These are phyloP conservation scores for Conoideocrella luteorostrata DNA, from an alignment of 2,329 filamentous ascomycete species.

Conservation along the genomic window DNA sequence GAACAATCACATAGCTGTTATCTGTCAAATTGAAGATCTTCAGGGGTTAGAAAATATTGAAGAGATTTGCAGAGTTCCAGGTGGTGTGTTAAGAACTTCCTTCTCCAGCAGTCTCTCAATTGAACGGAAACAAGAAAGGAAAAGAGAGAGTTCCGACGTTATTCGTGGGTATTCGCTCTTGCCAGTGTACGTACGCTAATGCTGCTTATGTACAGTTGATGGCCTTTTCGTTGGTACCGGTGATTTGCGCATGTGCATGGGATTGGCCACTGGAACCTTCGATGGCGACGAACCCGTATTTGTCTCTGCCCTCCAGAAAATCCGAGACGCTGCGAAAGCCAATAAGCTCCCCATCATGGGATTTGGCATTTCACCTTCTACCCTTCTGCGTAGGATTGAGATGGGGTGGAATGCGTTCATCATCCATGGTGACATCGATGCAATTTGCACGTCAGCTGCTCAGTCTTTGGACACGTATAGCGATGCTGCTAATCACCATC, in stretches of 20 bases:
- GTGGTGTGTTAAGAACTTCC: background rate
- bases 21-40: constrained; percentile 7
- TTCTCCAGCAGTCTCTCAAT: background rate
- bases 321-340: constrained; percentile 4
- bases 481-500: too few relatives aligned
- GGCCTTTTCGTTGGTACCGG: constrained; percentile 7
- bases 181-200: too few relatives aligned
- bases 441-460: constrained; percentile 5
- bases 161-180: too few relatives aligned
- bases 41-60: constrained; percentile 6
- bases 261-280: background rate
- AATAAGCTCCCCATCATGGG: constrained; percentile 3
- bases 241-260: constrained; percentile 6
- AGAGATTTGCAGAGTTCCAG: constrained; percentile 6
- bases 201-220: background rate
- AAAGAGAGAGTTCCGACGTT: background rate
- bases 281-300: constrained; percentile 7
- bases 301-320: constrained; percentile 1
- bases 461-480: background rate
- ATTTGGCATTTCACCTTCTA: constrained; percentile 5
- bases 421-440: constrained; percentile 5
- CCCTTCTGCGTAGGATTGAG: background rate
- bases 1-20: constrained; percentile 2
- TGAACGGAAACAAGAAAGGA: background rate
- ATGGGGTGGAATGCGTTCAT: constrained; percentile 8